phyloP scores from a whole-genome alignment of 2,329 filamentous ascomycete species.

The Fusarium robinianum region DNA sequence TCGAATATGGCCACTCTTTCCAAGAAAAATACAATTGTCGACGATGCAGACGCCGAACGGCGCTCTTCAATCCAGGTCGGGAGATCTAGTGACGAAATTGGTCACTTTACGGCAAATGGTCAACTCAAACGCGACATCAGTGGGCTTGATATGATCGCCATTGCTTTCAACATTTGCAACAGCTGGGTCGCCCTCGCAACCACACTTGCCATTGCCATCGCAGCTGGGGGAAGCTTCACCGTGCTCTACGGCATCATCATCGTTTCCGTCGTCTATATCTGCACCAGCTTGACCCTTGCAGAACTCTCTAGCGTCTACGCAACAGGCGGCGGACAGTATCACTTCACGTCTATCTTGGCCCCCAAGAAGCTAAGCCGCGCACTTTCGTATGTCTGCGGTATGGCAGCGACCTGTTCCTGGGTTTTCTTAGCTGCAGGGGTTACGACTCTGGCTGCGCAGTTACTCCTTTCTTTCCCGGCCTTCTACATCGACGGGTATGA shows the following conservation, averaged over 20 bases:
- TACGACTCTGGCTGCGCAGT: not conserved
- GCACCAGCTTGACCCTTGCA: conserved; percentile 40
- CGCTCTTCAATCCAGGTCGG: too few relatives aligned
- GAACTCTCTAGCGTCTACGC: conserved; percentile 45
- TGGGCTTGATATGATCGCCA: conserved; percentile 14
- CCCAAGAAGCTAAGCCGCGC: not conserved
- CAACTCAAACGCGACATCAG: conserved; percentile 18
- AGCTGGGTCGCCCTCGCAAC: conserved; percentile 18
- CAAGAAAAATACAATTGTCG: too few relatives aligned
- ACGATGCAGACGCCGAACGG: too few relatives aligned
- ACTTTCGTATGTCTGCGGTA: not conserved
- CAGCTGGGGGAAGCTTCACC: conserved; percentile 6
- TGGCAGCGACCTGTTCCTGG: not conserved
- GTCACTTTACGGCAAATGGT: too few relatives aligned
- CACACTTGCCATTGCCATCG: conserved; percentile 28
- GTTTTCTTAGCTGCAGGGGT: not conserved
- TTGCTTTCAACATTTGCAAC: conserved; percentile 22
- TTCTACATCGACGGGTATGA: conserved; percentile 8
- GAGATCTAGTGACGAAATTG: too few relatives aligned
- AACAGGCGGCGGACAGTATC: conserved; percentile 45
- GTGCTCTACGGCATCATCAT: conserved; percentile 36
- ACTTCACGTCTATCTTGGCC: conserved; percentile 1
- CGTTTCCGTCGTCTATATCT: conserved; percentile 5
- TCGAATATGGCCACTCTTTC: too few relatives aligned
- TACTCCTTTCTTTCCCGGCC: conserved; percentile 10